These are phyloP conservation scores for Lentinula sp. DNA, from an alignment of 768 basidiomycete genomes.

Conservation along the genomic window DNA sequence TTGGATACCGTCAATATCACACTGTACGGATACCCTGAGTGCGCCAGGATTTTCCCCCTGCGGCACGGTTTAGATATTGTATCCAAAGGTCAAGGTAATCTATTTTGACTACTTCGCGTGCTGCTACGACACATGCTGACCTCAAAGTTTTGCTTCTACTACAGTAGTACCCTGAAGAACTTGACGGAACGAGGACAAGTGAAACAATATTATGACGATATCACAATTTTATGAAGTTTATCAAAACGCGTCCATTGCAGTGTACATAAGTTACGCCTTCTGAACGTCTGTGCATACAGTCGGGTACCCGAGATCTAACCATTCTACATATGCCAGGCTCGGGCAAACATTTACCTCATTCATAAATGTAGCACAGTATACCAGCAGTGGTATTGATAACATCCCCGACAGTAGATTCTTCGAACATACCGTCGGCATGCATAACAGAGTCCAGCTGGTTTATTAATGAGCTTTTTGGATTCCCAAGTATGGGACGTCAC, in stretches of 20 bases:
- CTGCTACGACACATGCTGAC: no score
- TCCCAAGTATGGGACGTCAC: neutral
- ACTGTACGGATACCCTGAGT: no score
- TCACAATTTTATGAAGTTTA: neutral
- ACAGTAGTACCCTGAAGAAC: no score
- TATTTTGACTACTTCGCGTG: no score
- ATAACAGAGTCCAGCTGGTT: conserved; percentile 19
- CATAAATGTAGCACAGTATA: conserved; percentile 29
- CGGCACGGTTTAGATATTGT: no score
- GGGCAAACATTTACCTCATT: conserved; percentile 9
- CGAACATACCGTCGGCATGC: conserved; percentile 20
- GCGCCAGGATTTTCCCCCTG: no score
- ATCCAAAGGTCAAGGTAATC: no score
- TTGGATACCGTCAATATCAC: no score
- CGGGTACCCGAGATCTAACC: neutral
- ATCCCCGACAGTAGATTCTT: conserved; percentile 16
- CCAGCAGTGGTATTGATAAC: conserved; percentile 24
- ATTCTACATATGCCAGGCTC: neutral
- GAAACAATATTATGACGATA: neutral
- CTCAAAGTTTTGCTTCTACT: no score
- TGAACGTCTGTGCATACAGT: neutral
- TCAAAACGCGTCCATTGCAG: neutral
- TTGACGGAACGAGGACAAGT: neutral
- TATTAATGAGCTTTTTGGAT: neutral
- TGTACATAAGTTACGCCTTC: neutral